Evolutionary conservation across 495 filamentous ascomycete genomes (phyloP), one percentile per base, ranked within the genome.

Genomic region (Lichina pygmaea): DNA sequence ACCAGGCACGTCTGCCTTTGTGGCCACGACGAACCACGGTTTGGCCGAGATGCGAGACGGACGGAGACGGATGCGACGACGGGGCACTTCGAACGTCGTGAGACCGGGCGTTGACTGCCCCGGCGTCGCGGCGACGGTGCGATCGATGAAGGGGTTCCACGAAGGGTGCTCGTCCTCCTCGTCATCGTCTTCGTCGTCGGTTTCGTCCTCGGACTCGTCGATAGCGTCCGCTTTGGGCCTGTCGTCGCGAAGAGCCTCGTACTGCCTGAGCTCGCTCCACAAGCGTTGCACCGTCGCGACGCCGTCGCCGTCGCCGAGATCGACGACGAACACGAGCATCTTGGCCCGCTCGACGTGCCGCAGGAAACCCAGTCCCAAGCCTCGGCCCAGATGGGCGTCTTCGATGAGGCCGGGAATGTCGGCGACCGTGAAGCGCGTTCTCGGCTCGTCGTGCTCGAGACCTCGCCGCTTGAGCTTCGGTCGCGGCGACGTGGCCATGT

Each of bases 1-100:
- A 0, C 68, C 67, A 8, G 72, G 69, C 43, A 94, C 55, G 58
- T 97, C 89, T 8, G 82, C 86, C 58, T 97, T 97, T 34, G 86
- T 93, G 8, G 85, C 91, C 34, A 95, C 79, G 1, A 95, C 86
- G 52, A 93, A 89, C 91, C 91, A 97, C 6, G 86, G 84, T 57
- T 97, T 97, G 8, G 67, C 66, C 12, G 80, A 78, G 42, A 91
- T 44, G 16, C 15, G 44, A 11, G 11, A 16, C 6, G 15, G 42
- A 42, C 33, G n/a, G 16, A 45, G 32, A n/a, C 33, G 16, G 32
- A 45, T 39, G 10, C 36, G 42, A 43, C 10, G 16, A 6, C 2
- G n/a, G 38, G 38, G n/a, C 4, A n/a, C 38, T 40, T 40, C 38
- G 38, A 24, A 24, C 24, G 24, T 24, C 24, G 24, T 30, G 2